Evolutionary conservation across 2,329 filamentous ascomycete species (phyloP).

Genomic region (Alternaria ethzedia): DNA sequence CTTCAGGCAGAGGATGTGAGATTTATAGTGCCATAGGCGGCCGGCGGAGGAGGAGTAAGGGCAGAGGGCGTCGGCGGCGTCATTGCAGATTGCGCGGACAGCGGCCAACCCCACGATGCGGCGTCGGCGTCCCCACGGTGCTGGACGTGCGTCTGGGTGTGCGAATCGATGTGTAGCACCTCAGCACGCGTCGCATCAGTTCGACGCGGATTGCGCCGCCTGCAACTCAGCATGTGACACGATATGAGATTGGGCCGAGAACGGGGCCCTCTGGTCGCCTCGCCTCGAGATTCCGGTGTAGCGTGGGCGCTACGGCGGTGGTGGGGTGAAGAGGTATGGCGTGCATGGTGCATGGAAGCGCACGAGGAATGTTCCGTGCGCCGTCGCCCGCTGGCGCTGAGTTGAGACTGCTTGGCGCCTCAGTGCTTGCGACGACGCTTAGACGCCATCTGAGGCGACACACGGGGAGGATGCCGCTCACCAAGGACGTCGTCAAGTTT

Average conservation of each 20-base stretch:
- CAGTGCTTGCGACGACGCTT: conserved; percentile 7
- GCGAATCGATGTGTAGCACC: conserved; percentile 25
- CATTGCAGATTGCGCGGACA: background rate
- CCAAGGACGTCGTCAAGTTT: conserved; percentile 51
- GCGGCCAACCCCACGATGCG: conserved; percentile 20
- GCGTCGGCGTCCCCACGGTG: conserved; percentile 15
- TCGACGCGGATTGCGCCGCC: conserved; percentile 3
- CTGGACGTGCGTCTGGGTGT: conserved; percentile 12
- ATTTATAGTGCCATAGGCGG: conserved; percentile 3
- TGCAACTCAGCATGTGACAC: conserved; percentile 19
- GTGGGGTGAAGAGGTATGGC: background rate
- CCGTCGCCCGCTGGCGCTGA: conserved; percentile 8
- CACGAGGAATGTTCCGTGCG: conserved; percentile 18
- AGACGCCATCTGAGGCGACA: background rate
- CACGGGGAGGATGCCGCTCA: conserved; percentile 43
- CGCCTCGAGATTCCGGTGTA: conserved; percentile 1
- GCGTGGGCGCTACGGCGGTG: background rate
- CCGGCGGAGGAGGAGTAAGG: background rate
- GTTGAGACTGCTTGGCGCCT: conserved; percentile 3
- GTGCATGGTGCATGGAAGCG: conserved; percentile 12
- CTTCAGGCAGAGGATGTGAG: background rate
- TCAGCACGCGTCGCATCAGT: conserved; percentile 17
- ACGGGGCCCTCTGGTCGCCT: conserved; percentile 1
- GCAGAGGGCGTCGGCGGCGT: conserved; percentile 1
- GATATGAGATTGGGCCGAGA: conserved; percentile 12